These are phyloP conservation scores for Microbotryomycetes sp. DNA, from an alignment of 1,284 basidiomycete genomes.

Conservation along the genomic window DNA sequence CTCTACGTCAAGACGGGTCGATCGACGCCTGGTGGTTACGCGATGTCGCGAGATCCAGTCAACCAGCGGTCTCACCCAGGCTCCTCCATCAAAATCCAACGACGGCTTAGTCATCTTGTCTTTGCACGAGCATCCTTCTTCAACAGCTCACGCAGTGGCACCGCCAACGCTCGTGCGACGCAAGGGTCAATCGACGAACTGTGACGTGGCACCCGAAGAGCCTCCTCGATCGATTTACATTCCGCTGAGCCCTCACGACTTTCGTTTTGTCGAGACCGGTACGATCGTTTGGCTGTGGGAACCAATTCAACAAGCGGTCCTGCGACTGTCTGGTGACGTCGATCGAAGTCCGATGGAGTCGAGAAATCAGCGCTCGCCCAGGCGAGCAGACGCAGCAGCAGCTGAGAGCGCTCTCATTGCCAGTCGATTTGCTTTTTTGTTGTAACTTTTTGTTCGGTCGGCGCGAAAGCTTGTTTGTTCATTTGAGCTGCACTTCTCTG, in stretches of 20 bases:
- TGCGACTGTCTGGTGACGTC: too few species aligned
- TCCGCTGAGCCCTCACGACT: constrained; percentile 12
- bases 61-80: background rate
- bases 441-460: background rate
- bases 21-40: background rate
- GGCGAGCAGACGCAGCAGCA: too few species aligned
- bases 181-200: background rate
- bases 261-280: background rate
- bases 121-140: constrained; percentile 3
- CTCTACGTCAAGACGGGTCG: background rate
- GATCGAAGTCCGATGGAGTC: too few species aligned
- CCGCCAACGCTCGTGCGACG: background rate
- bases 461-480: background rate
- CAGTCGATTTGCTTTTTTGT: background rate
- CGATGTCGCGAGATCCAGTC: background rate
- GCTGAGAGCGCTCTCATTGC: background rate
- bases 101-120: constrained; percentile 25
- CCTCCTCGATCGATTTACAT: background rate
- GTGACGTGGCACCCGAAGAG: background rate
- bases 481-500: too few species aligned
- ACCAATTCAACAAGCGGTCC: background rate
- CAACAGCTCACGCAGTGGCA: background rate
- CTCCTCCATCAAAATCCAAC: background rate
- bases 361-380: too few species aligned
- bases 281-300: constrained; percentile 8